Base-by-base conservation (phyloP, 345 rosid genomes). In the Arabidopsis arenosa region DNA sequence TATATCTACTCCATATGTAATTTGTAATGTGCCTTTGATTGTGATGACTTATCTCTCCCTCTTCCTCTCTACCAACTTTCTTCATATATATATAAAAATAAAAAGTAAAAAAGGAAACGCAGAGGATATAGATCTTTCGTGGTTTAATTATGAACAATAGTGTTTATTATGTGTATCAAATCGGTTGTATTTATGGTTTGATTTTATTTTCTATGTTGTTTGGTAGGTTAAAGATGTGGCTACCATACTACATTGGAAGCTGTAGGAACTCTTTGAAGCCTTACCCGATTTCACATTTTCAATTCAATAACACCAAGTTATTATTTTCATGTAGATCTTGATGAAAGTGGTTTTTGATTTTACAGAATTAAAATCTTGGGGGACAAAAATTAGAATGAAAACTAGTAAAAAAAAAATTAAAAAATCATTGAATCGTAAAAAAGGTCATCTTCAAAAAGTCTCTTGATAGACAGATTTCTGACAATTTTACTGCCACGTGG, bases 151-250 rank as follows among this genome's bases (percentile, higher is more conserved):
- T 48, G 71, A 26, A 55, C 12, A 12, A 8, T 43, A 17, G 35
- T 33, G 63, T 55, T 54, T 14, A 14, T 74, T 75, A 80, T 79
- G n/a, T 74, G 33, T 39, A 39, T 48, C 17, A 58, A 49, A 32
- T 59, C 18, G 69, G 18, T 70, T 70, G 75, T 62, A 69, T 51
- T 47, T 70, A 83, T 78, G 84, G 73, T 84, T 72, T 81, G 77
- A 83, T 81, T 70, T 72, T 76, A 83, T 66, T 80, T 62, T 73
- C 26, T 63, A 77, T 40, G 68, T 76, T 73, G 72, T 80, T 85
- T 86, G 84, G 68, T 88, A 91, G 97, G 97, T 93, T 73, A 93
- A 89, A 88, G 98, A 93, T 91, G 98, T 93, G 87, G 97, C 98
- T 82, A 89, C 97, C 74, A 88, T 93, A 74, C 96, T 93, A 67